Evolutionary conservation across 805 yeast genomes (phyloP).

Genomic region (Clavispora vitiphila): DNA sequence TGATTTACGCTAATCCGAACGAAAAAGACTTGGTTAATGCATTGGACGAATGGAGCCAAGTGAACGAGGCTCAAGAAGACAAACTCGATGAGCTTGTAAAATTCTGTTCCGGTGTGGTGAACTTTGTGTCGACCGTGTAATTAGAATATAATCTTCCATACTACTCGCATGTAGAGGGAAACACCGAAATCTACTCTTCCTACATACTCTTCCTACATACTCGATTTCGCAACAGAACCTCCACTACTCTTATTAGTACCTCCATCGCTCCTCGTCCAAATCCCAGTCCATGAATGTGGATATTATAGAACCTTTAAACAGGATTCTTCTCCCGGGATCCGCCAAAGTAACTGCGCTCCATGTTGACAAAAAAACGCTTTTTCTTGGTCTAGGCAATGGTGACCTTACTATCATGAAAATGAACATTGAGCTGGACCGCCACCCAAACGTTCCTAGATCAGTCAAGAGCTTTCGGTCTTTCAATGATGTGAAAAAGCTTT

Average conservation of each 20-base stretch:
- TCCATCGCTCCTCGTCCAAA: background rate
- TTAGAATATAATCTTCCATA: background rate
- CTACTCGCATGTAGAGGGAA: no score
- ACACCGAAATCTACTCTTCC: background rate
- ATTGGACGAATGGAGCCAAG: slow-evolving; percentile 45
- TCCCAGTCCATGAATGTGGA: slow-evolving; percentile 30
- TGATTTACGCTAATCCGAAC: slow-evolving; percentile 40
- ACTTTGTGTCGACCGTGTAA: slow-evolving; percentile 47
- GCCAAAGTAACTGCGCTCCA: slow-evolving; percentile 22
- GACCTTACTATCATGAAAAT: slow-evolving; percentile 25
- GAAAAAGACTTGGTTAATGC: slow-evolving; percentile 40
- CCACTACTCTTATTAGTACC: no score
- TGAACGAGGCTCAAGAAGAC: slow-evolving; percentile 37
- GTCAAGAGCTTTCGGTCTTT: slow-evolving; percentile 19
- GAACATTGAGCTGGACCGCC: slow-evolving; percentile 10
- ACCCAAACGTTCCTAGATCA: slow-evolving; percentile 8
- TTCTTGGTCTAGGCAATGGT: slow-evolving; percentile 32
- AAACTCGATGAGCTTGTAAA: slow-evolving; percentile 64
- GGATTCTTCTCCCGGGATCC: slow-evolving; percentile 25
- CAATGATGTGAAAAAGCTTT: slow-evolving; percentile 19
- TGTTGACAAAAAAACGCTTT: slow-evolving; percentile 17
- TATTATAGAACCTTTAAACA: slow-evolving; percentile 31
- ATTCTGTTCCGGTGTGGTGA: slow-evolving; percentile 76
- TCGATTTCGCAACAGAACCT: background rate
- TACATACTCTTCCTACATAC: background rate